Evolutionary conservation across 1,139 yeast genomes (phyloP).

Genomic region (Nakaseomyces nivariensis): DNA sequence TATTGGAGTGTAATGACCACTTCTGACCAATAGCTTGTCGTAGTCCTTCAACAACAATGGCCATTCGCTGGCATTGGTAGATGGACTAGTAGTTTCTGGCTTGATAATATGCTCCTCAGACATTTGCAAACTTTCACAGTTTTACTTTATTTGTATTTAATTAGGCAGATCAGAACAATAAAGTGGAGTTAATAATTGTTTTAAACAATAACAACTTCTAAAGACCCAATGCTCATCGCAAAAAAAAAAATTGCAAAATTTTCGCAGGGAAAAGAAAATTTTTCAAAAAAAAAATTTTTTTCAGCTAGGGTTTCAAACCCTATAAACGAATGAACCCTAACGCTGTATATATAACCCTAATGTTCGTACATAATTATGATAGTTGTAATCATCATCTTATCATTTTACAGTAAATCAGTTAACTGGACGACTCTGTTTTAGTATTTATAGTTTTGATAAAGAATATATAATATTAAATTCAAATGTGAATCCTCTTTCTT

Average conservation of each 20-base stretch:
- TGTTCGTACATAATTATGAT: not conserved
- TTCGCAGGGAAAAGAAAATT: conserved; percentile 3
- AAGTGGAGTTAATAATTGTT: not conserved
- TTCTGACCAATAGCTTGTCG: conserved; percentile 87
- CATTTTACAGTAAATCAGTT: no score
- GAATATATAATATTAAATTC: not conserved
- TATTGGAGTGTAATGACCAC: conserved; percentile 94
- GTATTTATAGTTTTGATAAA: not conserved
- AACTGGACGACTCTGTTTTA: no score
- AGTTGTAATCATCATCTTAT: not conserved
- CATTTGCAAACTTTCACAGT: conserved; percentile 23
- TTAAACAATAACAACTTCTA: not conserved
- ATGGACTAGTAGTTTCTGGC: conserved; percentile 75
- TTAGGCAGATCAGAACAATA: not conserved
- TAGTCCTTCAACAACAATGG: conserved; percentile 88
- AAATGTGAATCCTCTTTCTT: no score
- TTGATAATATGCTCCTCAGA: conserved; percentile 74
- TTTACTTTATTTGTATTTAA: not conserved
- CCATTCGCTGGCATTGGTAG: conserved; percentile 89
- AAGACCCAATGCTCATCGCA: conserved; percentile 3
- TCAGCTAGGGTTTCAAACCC: not conserved
- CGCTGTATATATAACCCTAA: no score
- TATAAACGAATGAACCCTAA: not conserved
- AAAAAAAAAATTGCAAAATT: not conserved
- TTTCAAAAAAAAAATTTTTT: conserved; percentile 1